Percentiles rank a stretch among this genome's conserved stretches.
These are phyloP conservation scores for Cenchrus purpureus DNA, from an alignment of 176 grass and related monocot species.

Conservation along the genomic window DNA sequence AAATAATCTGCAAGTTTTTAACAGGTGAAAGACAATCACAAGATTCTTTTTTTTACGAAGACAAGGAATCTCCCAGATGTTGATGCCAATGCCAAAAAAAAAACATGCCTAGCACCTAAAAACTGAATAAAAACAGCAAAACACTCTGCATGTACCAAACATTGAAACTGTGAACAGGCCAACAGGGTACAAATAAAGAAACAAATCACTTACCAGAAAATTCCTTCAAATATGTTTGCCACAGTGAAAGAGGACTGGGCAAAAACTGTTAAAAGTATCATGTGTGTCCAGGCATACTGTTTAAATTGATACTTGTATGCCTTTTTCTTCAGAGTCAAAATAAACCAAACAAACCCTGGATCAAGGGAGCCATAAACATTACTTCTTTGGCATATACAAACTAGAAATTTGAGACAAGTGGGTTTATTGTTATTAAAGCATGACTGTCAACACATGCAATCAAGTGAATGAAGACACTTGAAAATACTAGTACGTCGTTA, in stretches of 20 bases:
- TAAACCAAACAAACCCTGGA: slow-evolving; percentile 99
- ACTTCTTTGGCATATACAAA: slow-evolving; percentile 15
- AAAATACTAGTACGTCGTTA: not conserved
- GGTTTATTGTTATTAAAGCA: not conserved
- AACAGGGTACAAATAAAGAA: not conserved
- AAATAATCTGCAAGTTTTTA: not conserved
- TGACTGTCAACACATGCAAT: slow-evolving; percentile 6
- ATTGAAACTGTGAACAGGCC: not conserved
- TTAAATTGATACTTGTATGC: slow-evolving; percentile 99
- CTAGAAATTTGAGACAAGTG: slow-evolving; percentile 21
- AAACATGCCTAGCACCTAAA: not conserved
- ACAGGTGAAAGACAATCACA: not conserved
- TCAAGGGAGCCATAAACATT: slow-evolving; percentile 32
- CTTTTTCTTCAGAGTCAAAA: slow-evolving; percentile 99
- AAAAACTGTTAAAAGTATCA: slow-evolving; percentile 97
- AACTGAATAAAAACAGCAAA: not conserved
- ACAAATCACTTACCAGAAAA: slow-evolving; percentile 78
- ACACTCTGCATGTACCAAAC: not conserved
- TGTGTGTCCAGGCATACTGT: slow-evolving; percentile 99
- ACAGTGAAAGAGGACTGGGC: slow-evolving; percentile 94
- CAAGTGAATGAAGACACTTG: slow-evolving; percentile 1
- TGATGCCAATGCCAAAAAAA: slow-evolving; percentile 16
- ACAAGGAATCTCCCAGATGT: not conserved
- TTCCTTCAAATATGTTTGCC: slow-evolving; percentile 99
- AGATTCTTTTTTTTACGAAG: not conserved